Base-by-base conservation (phyloP, 768 basidiomycete genomes). In the Boletus sp. region DNA sequence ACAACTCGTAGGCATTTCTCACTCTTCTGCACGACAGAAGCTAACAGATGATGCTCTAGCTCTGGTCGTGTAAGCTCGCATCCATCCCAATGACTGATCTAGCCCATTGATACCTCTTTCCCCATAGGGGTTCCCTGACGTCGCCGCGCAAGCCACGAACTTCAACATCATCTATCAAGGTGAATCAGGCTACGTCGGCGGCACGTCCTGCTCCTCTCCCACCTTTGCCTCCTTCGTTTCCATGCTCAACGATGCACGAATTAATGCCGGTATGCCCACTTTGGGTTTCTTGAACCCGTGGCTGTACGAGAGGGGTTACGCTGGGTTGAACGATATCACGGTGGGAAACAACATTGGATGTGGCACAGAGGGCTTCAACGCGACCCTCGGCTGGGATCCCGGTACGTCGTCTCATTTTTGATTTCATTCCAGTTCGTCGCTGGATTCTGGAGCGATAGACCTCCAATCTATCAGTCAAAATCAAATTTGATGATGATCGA, bases 221-320 rank as follows among this genome's bases (percentile, higher is more conserved):
- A 77, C 85, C 0, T 85, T 91, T 55, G 79, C 87, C 7, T 82
- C 78, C 24, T 73, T 90, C 48, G 75, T 89, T 17, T 77, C 86
- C 4, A 77, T 90, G 59, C 70, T 90, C 50, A 88, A 89, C 51
- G 85, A 89, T 54, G 83, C 79, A 2, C 79, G 84, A 8, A 67
- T 86, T 28, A 69, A 71, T 3, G 73, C 72, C 0, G 72, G 75
- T 0, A 70, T 74, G 49, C 63, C 70, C 10, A 54, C 84, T 28
- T 71, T 89, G n/a, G 87, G 86, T 0, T 87, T 87, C 71, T 71
- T 89, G 57, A 87, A 87, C 67, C 86, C 85, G 3, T 73, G 84
- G 45, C 53, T 88, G 2, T 88, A 89, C 64, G 51, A 63, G 14
- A 58, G 40, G 32, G 75, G 72, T 0, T 57, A 55, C 14, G 9